phyloP scores from a whole-genome alignment of 257 asterid species.

The Orobanche coerulescens region DNA sequence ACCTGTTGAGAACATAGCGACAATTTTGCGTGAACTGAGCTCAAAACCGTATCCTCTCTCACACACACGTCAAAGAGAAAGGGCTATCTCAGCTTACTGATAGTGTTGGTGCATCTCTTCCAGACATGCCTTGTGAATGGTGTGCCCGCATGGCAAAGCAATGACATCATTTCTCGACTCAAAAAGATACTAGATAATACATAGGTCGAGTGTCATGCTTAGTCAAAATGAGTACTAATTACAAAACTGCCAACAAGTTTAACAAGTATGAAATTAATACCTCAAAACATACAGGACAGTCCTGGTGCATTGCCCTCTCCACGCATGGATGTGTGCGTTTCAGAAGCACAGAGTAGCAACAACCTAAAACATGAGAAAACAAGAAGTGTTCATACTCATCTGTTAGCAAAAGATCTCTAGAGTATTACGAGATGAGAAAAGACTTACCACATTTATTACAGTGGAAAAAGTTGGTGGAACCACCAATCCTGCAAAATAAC shows the following conservation, averaged over 20 bases:
- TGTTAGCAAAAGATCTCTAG: background rate
- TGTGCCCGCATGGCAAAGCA: conserved; percentile 78
- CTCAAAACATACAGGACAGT: conserved; percentile 90
- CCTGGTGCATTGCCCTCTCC: conserved; percentile 95
- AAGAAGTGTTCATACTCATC: background rate
- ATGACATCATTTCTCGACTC: conserved; percentile 66
- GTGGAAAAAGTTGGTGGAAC: conserved; percentile 60
- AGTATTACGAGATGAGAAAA: background rate
- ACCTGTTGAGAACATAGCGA: conserved; percentile 30
- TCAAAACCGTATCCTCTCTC: background rate
- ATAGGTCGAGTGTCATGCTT: background rate
- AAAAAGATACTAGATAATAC: conserved; percentile 50
- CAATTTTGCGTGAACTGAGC: background rate
- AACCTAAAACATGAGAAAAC: conserved; percentile 21
- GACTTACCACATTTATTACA: conserved; percentile 59
- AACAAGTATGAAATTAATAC: no score
- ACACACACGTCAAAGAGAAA: background rate
- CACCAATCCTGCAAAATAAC: conserved; percentile 54
- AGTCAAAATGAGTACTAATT: background rate
- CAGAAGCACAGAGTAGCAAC: conserved; percentile 42
- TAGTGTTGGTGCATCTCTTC: conserved; percentile 76
- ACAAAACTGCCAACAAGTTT: no score
- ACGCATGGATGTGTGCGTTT: conserved; percentile 65
- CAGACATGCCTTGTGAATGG: conserved; percentile 78
- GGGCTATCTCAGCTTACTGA: conserved; percentile 36